Percentiles rank a stretch among this genome's conserved stretches.
Conservation (phyloP, 495 filamentous ascomycete species). For the Tricharina praecox region DNA sequence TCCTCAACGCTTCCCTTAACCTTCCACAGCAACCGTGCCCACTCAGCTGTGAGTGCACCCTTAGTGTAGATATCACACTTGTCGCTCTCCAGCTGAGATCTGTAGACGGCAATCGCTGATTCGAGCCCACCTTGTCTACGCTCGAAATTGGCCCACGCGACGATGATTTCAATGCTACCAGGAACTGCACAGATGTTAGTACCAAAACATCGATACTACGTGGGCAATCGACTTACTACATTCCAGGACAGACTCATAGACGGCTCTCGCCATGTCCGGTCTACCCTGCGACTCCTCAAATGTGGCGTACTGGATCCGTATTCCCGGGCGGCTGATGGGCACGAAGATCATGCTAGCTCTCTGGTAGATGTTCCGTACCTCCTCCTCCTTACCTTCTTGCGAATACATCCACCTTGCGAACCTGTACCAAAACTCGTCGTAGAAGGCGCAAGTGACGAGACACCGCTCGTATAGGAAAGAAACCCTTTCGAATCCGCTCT, state of each 20-base stretch:
- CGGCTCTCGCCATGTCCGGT: conserved; percentile 59
- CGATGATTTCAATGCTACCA: conserved; percentile 70
- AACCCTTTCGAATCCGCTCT: conserved; percentile 57
- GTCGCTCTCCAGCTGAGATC: conserved; percentile 56
- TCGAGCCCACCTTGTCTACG: conserved; percentile 73
- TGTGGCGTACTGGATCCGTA: conserved; percentile 79
- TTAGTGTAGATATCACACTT: conserved; percentile 63
- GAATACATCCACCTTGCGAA: conserved; percentile 95
- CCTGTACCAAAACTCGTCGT: conserved; percentile 94
- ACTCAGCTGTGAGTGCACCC: conserved; percentile 72
- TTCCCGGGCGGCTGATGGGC: conserved; percentile 58
- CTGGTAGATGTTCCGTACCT: conserved; percentile 85
- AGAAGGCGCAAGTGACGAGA: conserved; percentile 78
- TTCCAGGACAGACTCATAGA: conserved; percentile 62
- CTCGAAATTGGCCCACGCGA: conserved; percentile 73
- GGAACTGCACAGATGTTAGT: conserved; percentile 33
- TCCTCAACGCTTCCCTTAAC: conserved; percentile 72
- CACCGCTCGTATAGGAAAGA: conserved; percentile 87
- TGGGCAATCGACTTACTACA: conserved; percentile 11
- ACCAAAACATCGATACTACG: conserved; percentile 13
- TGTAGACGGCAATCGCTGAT: conserved; percentile 72
- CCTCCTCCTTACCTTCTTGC: conserved; percentile 67
- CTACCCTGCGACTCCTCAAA: conserved; percentile 77
- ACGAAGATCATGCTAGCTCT: conserved; percentile 69
- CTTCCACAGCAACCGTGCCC: conserved; percentile 81